A percentile compares a stretch with the other conserved stretches of the same genome.
These are phyloP conservation scores for Neospermospora avenae DNA, from an alignment of 2,329 filamentous ascomycete species.

Conservation along the genomic window DNA sequence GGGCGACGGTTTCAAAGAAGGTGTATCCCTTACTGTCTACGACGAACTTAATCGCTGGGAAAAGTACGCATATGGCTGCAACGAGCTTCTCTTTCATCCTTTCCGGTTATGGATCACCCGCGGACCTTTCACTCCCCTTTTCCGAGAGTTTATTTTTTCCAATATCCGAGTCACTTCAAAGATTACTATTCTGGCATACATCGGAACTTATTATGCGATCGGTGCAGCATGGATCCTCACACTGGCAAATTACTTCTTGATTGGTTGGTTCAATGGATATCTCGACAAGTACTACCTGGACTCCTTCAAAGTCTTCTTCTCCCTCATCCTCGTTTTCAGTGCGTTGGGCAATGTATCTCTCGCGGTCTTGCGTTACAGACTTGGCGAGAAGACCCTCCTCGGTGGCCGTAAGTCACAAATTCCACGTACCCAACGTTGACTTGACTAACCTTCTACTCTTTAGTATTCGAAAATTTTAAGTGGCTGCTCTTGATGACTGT, in stretches of 20 bases:
- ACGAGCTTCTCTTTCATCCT: constrained; percentile 68
- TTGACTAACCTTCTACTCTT: background rate
- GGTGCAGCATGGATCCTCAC: constrained; percentile 66
- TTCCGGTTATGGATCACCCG: constrained; percentile 58
- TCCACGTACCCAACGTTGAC: background rate
- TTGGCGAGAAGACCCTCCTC: constrained; percentile 24
- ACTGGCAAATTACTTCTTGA: constrained; percentile 65
- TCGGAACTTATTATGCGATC: constrained; percentile 62
- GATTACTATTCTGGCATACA: constrained; percentile 68
- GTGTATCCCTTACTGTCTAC: constrained; percentile 70
- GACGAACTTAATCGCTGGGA: constrained; percentile 71
- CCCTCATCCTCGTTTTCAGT: constrained; percentile 63
- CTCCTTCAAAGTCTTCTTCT: constrained; percentile 61
- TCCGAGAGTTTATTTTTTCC: constrained; percentile 56
- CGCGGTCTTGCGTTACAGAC: constrained; percentile 21
- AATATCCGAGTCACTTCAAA: constrained; percentile 65
- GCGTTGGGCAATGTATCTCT: constrained; percentile 41
- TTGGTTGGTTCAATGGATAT: constrained; percentile 68
- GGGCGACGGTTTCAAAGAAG: constrained; percentile 68
- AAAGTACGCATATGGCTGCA: constrained; percentile 70
- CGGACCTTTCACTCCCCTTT: constrained; percentile 65
- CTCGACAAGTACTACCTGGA: constrained; percentile 66
- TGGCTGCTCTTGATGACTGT: constrained; percentile 42
- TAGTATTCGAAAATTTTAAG: constrained; percentile 54
- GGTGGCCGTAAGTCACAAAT: constrained; percentile 29